Evolutionary conservation across 306 rosid genomes (phyloP), one percentile per base, ranked within the genome.

Genomic region (Arachis stenosperma): DNA sequence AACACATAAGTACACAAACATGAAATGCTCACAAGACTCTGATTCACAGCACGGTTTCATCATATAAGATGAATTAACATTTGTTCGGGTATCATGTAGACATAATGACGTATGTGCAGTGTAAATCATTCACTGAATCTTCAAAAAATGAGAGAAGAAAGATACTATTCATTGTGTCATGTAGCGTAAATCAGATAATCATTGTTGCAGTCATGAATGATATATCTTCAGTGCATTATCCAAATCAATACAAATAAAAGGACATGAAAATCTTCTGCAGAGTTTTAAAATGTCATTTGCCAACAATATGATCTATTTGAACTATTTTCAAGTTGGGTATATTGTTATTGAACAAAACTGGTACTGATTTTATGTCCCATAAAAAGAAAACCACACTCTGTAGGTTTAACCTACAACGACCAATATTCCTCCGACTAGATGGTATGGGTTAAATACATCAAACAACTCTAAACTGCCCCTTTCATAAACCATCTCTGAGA

Each of bases 1-100:
- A 69, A 68, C 47, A 43, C 47, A 58, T 51, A 37, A 51, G 22
- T 59, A 62, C 17, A 43, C 9, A 37, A 68, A 57, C 72, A 65
- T 67, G 30, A 55, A 63, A 42, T 44, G 9, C 14, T 71, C 75
- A 80, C 33, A 58, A 39, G 5, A 60, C 30, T 22, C 29, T 13
- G 61, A 53, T 54, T 37, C 68, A 46, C 1, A 37, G 65, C 5
- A 55, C 47, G 66, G 48, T 57, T 67, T 53, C 47, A 53, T 44
- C 48, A 11, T 42, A 65, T 46, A 58, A 42, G 57, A 67, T 4
- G 30, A 61, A 53, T 42, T 69, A 27, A 43, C 27, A 61, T 30
- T 29, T 69, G 30, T 41, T 39, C 39, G 39, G 42, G 62, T 44
- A 33, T 66, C 36, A 27, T 33, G 37, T 2, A 57, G 33, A 51